Evolutionary conservation across 2,329 filamentous ascomycete genomes (phyloP).

Genomic region (Alternaria triticimaculans): DNA sequence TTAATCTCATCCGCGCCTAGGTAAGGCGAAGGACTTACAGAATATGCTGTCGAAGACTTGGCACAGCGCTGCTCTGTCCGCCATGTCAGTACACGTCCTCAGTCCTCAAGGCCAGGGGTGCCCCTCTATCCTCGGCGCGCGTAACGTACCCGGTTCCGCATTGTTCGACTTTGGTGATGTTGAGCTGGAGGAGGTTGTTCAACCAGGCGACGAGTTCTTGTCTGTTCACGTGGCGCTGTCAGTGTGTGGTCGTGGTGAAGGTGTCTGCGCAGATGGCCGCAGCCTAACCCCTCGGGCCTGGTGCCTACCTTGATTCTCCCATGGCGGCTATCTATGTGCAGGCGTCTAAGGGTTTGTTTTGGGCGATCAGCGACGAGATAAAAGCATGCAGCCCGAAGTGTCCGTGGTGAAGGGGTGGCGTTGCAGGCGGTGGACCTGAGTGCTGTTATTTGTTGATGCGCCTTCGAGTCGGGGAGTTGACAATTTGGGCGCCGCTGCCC

Average conservation of each 20-base stretch:
- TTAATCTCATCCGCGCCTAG: background rate
- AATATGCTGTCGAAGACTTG: constrained; percentile 99
- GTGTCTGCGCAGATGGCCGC: constrained; percentile 13
- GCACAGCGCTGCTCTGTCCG: constrained; percentile 82
- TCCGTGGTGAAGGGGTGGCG: constrained; percentile 6
- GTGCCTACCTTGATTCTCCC: constrained; percentile 72
- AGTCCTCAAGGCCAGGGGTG: constrained; percentile 4
- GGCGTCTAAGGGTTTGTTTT: background rate
- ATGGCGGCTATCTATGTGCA: constrained; percentile 50
- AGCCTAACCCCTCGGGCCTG: constrained; percentile 7
- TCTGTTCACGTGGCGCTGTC: constrained; percentile 59
- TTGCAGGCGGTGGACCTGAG: background rate
- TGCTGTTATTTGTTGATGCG: constrained; percentile 38
- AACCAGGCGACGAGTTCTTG: constrained; percentile 97
- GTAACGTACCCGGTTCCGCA: constrained; percentile 88
- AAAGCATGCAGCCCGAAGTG: constrained; percentile 12
- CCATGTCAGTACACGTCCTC: constrained; percentile 25
- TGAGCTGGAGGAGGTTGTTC: constrained; percentile 96
- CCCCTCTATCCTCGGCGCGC: constrained; percentile 17
- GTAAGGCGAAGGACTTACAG: constrained; percentile 56
- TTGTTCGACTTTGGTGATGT: constrained; percentile 98
- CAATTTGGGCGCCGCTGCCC: constrained; percentile 26
- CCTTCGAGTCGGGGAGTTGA: constrained; percentile 20
- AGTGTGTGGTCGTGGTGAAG: constrained; percentile 18
- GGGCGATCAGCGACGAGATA: constrained; percentile 8